Evolutionary conservation across 129 eudicot genomes (phyloP), one percentile per base, ranked within the genome.

Genomic region (Logfia minima): DNA sequence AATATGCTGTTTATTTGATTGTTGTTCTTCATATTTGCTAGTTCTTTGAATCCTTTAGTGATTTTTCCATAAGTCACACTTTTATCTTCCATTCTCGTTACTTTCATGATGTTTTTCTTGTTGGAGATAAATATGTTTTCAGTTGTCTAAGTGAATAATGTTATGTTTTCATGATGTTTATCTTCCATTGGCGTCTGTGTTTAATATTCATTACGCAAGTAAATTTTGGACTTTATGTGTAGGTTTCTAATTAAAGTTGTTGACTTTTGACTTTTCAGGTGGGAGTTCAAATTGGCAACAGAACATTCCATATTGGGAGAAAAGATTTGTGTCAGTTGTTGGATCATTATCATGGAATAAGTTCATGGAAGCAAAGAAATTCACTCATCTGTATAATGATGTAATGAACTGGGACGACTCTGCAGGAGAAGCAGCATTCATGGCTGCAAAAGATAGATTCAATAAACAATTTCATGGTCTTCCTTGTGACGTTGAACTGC

Each of bases 351-450:
- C 96, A 62, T 93, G 98, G 97, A 74, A 79, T 28, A 75, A 82
- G 52, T 29, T 93, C n/a, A 8, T 93, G 84, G 90, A 86, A 64
- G 74, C 84, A 55, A 84, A 87, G 80, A 82, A 81, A 43, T 90
- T 63, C 65, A 75, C 75, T 31, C 69, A 83, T 83, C 85, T 84
- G 11, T 88, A 94, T 41, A 83, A 86, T 14, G 79, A 84, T 39
- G 76, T 94, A 74, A 11, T 87, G 9, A 70, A 82, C 8, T 91
- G 97, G 98, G 71, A 94, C 37, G 98, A 94, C 74, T 81, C 88
- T 51, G 98, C 92, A 22, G 96, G 79, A 19, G 80, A 87, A 64
- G 93, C 86, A 78, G 97, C 97, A 43, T 91, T 91, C 51, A 56
- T 8, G 39, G 74, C 83, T 43, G 97, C 96, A 29, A 94, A 87